Conservation (phyloP, 2,329 filamentous ascomycete species). For the Ophiostoma populinum region DNA sequence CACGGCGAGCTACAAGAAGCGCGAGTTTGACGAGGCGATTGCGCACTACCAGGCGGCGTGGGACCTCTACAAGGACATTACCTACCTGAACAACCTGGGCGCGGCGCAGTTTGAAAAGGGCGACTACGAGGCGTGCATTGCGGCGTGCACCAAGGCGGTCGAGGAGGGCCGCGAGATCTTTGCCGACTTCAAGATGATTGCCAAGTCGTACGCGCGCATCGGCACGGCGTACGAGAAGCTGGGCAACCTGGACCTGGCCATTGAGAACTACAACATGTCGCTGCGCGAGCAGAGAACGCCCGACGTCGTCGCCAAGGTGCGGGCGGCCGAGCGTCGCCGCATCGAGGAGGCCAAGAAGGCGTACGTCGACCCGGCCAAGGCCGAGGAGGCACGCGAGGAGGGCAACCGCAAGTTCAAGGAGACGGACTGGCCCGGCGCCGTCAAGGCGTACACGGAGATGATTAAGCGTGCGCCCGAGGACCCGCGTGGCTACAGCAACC, state of each 20-base stretch:
- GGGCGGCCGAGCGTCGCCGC: constrained; percentile 75
- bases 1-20: constrained; percentile 96
- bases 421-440: constrained; percentile 83
- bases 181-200: constrained; percentile 95
- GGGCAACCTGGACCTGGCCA: constrained; percentile 60
- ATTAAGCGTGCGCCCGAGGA: constrained; percentile 88
- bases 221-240: constrained; percentile 86
- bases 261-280: constrained; percentile 83
- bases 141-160: constrained; percentile 72
- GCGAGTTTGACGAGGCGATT: constrained; percentile 87
- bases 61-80: constrained; percentile 90
- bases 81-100: constrained; percentile 90
- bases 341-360: constrained; percentile 55
- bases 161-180: constrained; percentile 78
- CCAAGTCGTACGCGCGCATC: constrained; percentile 94
- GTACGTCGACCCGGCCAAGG: constrained; percentile 81
- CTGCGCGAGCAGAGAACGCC: constrained; percentile 94
- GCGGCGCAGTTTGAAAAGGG: constrained; percentile 94
- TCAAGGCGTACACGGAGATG: constrained; percentile 92
- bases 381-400: constrained; percentile 85
- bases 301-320: constrained; percentile 83
- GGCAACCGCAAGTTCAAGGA: constrained; percentile 97
- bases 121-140: constrained; percentile 75
- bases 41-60: constrained; percentile 89
- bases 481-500: constrained; percentile 90